A percentile compares a stretch with the other conserved stretches of the same genome.
Conservation (phyloP, 495 filamentous ascomycete species). For the Tuber borchii region DNA sequence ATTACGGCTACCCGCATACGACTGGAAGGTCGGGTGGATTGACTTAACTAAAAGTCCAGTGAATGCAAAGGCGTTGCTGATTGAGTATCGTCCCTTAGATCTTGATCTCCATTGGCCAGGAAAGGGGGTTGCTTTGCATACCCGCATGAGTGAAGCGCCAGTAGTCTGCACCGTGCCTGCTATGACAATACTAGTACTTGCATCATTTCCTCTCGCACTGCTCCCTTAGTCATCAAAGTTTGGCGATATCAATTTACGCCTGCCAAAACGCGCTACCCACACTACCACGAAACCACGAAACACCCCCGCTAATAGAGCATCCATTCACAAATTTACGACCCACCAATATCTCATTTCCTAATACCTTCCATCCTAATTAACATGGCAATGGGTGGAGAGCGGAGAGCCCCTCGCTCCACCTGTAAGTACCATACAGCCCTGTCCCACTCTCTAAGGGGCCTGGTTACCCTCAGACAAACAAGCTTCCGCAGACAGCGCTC, state of each 20-base stretch:
- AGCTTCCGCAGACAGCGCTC: conserved; percentile 54
- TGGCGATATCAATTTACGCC: conserved; percentile 26
- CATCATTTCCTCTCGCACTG: too few species aligned
- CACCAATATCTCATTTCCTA: neutral
- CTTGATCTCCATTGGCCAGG: neutral
- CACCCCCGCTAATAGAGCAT: neutral
- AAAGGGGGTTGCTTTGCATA: neutral
- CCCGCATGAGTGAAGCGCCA: too few species aligned
- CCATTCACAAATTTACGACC: neutral
- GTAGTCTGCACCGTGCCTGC: too few species aligned
- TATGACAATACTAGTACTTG: too few species aligned
- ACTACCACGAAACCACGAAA: neutral
- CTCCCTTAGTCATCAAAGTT: neutral
- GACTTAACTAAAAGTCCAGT: neutral
- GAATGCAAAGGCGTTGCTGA: neutral
- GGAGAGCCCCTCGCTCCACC: conserved; percentile 30
- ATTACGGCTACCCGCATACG: too few species aligned
- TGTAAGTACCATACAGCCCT: conserved; percentile 14
- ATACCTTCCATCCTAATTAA: neutral
- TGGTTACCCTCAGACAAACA: conserved; percentile 10
- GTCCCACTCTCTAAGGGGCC: neutral
- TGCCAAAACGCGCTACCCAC: conserved; percentile 12
- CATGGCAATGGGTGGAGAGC: conserved; percentile 19
- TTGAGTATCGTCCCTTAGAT: neutral
- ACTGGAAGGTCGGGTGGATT: neutral